Percentiles rank a stretch among this genome's conserved stretches.
phyloP scores from a whole-genome alignment of 345 rosid species.

The Moricandia arvensis region DNA sequence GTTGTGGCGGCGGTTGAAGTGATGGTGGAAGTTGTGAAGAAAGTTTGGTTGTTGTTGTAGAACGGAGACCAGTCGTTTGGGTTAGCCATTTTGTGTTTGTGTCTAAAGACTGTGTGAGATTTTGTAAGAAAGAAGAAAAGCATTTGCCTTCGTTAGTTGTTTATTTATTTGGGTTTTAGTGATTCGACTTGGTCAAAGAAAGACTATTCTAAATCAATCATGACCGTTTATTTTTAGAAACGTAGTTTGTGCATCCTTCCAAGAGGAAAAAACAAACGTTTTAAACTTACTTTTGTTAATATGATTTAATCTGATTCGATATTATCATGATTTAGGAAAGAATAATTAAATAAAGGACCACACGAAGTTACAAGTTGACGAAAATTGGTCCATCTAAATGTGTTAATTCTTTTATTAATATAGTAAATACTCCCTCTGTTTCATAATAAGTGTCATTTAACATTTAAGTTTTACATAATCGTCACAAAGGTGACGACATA shows the following conservation, averaged over 20 bases:
- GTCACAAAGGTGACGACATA: slow-evolving; percentile 29
- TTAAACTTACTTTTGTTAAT: not conserved
- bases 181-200: slow-evolving; percentile 40
- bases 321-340: not conserved
- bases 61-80: slow-evolving; percentile 68
- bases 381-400: slow-evolving; percentile 11
- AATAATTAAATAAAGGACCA: not conserved
- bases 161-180: slow-evolving; percentile 15
- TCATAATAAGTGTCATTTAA: no score
- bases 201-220: slow-evolving; percentile 29
- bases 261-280: not conserved
- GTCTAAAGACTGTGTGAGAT: slow-evolving; percentile 3
- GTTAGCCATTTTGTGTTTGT: slow-evolving; percentile 50
- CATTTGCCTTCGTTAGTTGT: slow-evolving; percentile 22
- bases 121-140: slow-evolving; percentile 28
- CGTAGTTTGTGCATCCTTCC: slow-evolving; percentile 11
- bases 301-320: slow-evolving; percentile 3
- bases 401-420: not conserved
- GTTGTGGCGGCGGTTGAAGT: slow-evolving; percentile 38
- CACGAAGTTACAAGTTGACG: slow-evolving; percentile 25
- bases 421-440: no score
- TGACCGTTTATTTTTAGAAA: slow-evolving; percentile 32
- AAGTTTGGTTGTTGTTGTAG: slow-evolving; percentile 49
- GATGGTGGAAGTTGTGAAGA: slow-evolving; percentile 33
- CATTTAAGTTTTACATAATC: slow-evolving; percentile 24